Conservation (phyloP, 495 filamentous ascomycete species). For the Penicillium verhagenii region DNA sequence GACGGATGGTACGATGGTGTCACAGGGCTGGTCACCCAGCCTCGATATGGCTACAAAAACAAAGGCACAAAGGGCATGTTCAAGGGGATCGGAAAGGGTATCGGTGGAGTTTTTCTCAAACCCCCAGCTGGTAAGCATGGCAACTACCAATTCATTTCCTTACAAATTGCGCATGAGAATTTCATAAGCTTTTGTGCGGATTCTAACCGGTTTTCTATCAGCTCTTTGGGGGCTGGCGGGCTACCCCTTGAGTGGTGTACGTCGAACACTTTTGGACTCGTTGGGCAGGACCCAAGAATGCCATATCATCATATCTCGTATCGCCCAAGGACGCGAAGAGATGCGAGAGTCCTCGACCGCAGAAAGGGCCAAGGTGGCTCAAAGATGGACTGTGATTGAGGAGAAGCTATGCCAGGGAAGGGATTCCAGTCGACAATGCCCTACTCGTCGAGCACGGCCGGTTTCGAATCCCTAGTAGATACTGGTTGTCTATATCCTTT, state of each 20-base stretch:
- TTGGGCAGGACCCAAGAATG: slow-evolving; percentile 18
- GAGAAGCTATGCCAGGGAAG: neutral
- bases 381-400: slow-evolving; percentile 20
- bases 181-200: too few species aligned
- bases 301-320: slow-evolving; percentile 20
- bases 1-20: slow-evolving; percentile 70
- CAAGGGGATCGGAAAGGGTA: slow-evolving; percentile 74
- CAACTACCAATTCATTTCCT: too few species aligned
- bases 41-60: slow-evolving; percentile 63
- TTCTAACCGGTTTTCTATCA: slow-evolving; percentile 7
- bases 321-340: slow-evolving; percentile 26
- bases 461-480: too few species aligned
- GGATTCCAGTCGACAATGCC: neutral
- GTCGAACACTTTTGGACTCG: slow-evolving; percentile 65
- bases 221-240: slow-evolving; percentile 63
- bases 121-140: slow-evolving; percentile 68
- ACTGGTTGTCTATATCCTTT: too few species aligned
- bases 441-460: neutral
- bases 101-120: slow-evolving; percentile 70
- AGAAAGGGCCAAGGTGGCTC: slow-evolving; percentile 19
- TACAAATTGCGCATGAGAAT: too few species aligned
- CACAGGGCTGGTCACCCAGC: slow-evolving; percentile 72
- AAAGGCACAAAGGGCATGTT: slow-evolving; percentile 65
- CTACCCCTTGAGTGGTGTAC: slow-evolving; percentile 71
- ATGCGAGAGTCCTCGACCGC: slow-evolving; percentile 19